Percentiles rank a stretch among this genome's conserved stretches.
Conservation (phyloP, 176 grass and related monocot genomes). For the Bromus sterilis region DNA sequence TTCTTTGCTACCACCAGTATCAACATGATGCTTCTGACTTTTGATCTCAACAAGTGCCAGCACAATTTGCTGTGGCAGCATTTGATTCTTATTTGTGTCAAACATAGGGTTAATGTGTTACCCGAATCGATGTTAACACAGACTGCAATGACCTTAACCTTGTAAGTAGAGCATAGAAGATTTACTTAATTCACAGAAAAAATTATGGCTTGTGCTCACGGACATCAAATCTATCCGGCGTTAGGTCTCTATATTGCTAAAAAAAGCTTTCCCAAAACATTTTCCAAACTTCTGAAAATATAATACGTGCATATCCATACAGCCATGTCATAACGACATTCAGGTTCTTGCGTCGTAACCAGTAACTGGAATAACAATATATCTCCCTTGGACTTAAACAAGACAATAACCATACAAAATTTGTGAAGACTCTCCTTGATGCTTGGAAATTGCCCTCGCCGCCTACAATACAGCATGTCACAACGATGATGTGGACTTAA, state of each 20-base stretch:
- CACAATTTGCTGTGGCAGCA: no score
- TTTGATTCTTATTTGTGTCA: no score
- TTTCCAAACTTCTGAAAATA: background rate
- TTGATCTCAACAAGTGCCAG: no score
- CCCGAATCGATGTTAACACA: no score
- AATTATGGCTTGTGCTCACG: no score
- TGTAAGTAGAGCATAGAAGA: no score
- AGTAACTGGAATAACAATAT: constrained; percentile 21
- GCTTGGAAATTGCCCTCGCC: constrained; percentile 1
- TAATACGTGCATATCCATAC: background rate
- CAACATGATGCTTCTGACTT: no score
- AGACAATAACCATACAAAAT: constrained; percentile 6
- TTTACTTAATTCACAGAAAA: no score
- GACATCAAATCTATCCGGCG: background rate
- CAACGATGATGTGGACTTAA: constrained; percentile 6
- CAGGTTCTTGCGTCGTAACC: background rate
- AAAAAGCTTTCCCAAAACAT: background rate
- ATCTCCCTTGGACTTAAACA: constrained; percentile 9
- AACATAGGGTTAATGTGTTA: no score
- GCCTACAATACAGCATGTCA: background rate
- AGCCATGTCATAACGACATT: constrained; percentile 14
- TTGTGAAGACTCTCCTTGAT: background rate
- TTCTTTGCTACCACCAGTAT: no score
- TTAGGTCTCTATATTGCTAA: background rate
- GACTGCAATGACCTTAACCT: no score